Base-by-base conservation (phyloP, 176 grass and related monocot species). In the Oryza glaberrima region DNA sequence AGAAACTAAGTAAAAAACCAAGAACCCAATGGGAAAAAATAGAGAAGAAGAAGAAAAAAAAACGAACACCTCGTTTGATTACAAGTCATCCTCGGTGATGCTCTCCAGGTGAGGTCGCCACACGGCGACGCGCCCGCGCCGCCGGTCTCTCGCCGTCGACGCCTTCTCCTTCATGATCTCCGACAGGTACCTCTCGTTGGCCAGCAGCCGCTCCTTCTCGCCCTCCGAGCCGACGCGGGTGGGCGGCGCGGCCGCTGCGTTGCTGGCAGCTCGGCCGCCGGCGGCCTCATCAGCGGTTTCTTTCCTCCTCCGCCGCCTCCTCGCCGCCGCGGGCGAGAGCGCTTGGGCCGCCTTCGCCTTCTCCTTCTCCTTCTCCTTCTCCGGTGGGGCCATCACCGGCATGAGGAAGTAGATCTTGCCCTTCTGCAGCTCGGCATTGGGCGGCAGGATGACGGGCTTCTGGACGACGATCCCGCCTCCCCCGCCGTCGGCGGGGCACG, bases 401-500 rank as follows among this genome's bases (percentile, higher is more conserved):
- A 96, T 81, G 61, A 99, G 90, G 78, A 99, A 99, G 85, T 99
- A 99, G 68, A 99, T 99, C 82, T 99, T 96, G 47, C 97, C 97
- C 45, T 70, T 96, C 78, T 92, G 92, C 73, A 99, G 90, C 84
- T 99, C 94, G 17, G 97, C 97, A 81, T 81, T 90, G 22, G 97
- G 94, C 52, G 97, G 90, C 72, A 99, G 86, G 69, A 96, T 90
- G 68, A 90, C 86, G 16, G 91, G 85, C 71, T 91, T 90, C 73
- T 92, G 89, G 32, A 90, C 88, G 54, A 83, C 76, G 80, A 78
- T 79, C 54, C 79, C 88, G 32, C 66, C 86, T 49, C 32, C 83
- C 28, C 54, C 81, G 43, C 91, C 88, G 68, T 89, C 87, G 19
- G 61, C 83, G 0, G 88, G 75, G 81, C 90, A 90, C 11, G 90